phyloP scores from a whole-genome alignment of 345 rosid genomes.

The Raphanus sativus region DNA sequence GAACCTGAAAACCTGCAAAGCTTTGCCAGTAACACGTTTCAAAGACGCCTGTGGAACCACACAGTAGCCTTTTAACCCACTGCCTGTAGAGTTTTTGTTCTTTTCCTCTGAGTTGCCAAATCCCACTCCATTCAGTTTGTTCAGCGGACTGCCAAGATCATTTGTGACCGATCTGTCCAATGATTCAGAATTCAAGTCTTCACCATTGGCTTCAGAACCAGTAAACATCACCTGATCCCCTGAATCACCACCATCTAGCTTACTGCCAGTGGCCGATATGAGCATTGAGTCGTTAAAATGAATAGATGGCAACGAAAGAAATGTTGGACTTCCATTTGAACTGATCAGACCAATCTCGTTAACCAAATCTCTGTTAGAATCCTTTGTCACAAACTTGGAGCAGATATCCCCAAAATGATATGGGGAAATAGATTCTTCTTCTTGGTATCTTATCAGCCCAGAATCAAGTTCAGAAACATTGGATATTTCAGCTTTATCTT shows the following conservation, averaged over 20 bases:
- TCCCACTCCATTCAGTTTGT: slow-evolving; percentile 36
- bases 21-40: slow-evolving; percentile 66
- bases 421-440: slow-evolving; percentile 55
- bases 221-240: slow-evolving; percentile 38
- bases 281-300: slow-evolving; percentile 53
- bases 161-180: slow-evolving; percentile 27
- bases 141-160: slow-evolving; percentile 34
- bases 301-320: slow-evolving; percentile 55
- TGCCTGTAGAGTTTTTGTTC: slow-evolving; percentile 41
- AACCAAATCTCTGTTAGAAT: slow-evolving; percentile 82
- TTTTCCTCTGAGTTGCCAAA: slow-evolving; percentile 46
- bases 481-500: slow-evolving; percentile 39
- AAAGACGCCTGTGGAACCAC: slow-evolving; percentile 76
- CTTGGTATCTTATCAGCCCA: slow-evolving; percentile 60
- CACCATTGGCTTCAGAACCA: slow-evolving; percentile 34
- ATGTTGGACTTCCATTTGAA: slow-evolving; percentile 66
- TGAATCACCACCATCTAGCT: slow-evolving; percentile 33
- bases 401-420: slow-evolving; percentile 66
- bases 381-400: slow-evolving; percentile 71
- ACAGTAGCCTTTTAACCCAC: slow-evolving; percentile 48
- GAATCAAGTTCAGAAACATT: slow-evolving; percentile 49
- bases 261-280: slow-evolving; percentile 38
- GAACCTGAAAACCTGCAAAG: slow-evolving; percentile 48
- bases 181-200: slow-evolving; percentile 35
- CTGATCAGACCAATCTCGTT: slow-evolving; percentile 85